phyloP scores from a whole-genome alignment of 345 rosid species.

The Moricandia arvensis region DNA sequence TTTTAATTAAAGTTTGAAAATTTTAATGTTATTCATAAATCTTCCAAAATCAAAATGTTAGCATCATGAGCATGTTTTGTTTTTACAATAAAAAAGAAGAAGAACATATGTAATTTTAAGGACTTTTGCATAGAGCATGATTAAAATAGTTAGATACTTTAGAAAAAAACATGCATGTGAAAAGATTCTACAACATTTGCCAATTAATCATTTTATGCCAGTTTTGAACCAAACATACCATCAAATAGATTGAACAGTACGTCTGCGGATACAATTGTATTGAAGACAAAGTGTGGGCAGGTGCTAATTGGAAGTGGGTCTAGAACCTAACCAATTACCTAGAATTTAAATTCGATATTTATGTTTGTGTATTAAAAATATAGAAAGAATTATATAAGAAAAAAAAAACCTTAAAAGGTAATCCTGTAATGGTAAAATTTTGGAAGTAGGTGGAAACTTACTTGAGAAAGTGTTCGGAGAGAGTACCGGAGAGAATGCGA shows the following conservation, averaged over 20 bases:
- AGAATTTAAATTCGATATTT: too few relatives aligned
- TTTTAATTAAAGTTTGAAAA: background rate
- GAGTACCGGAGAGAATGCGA: constrained; percentile 72
- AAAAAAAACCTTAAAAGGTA: too few relatives aligned
- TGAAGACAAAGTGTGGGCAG: background rate
- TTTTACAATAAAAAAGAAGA: background rate
- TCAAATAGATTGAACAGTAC: background rate
- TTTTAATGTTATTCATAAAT: background rate
- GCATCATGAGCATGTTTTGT: background rate
- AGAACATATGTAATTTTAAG: background rate
- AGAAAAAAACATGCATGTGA: background rate
- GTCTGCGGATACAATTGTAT: background rate
- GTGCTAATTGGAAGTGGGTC: background rate
- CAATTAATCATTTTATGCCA: background rate
- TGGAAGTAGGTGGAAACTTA: constrained; percentile 38
- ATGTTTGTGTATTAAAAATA: too few relatives aligned
- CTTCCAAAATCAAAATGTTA: background rate
- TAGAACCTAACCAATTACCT: background rate
- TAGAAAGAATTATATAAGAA: too few relatives aligned
- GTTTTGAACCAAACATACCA: background rate
- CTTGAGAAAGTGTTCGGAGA: constrained; percentile 77
- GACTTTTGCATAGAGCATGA: too few relatives aligned
- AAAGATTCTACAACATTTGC: background rate
- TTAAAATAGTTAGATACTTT: too few relatives aligned
- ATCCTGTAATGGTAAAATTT: too few relatives aligned